Evolutionary conservation across 2,329 filamentous ascomycete species (phyloP).

Genomic region (Aspergillus pseudoviridinutans): DNA sequence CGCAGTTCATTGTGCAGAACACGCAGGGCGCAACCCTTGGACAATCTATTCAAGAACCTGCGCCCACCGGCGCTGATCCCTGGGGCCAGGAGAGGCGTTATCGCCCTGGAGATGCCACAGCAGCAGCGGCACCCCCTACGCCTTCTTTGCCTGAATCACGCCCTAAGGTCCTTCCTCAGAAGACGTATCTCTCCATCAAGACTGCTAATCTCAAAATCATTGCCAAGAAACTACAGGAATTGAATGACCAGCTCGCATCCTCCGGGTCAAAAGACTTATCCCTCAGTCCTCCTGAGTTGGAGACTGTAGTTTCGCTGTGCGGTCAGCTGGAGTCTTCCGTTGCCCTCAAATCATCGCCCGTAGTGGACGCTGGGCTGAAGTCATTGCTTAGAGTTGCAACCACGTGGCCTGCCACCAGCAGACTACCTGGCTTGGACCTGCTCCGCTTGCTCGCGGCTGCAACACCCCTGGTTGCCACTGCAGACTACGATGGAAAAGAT

Average conservation of each 20-base stretch:
- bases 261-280: conserved; percentile 69
- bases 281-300: conserved; percentile 68
- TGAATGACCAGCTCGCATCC: conserved; percentile 66
- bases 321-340: conserved; percentile 55
- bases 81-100: conserved; percentile 77
- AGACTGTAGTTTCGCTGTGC: conserved; percentile 58
- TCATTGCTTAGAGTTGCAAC: conserved; percentile 69
- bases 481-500: conserved; percentile 51
- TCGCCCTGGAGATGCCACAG: conserved; percentile 62
- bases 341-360: conserved; percentile 42
- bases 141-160: conserved; percentile 35
- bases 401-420: conserved; percentile 73
- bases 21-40: conserved; percentile 84
- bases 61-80: conserved; percentile 59
- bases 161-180: conserved; percentile 69
- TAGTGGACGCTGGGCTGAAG: conserved; percentile 53
- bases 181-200: conserved; percentile 71
- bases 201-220: conserved; percentile 68
- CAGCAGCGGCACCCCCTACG: conserved; percentile 22
- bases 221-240: conserved; percentile 68
- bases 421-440: conserved; percentile 80
- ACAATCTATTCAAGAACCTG: conserved; percentile 47
- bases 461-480: conserved; percentile 61
- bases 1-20: conserved; percentile 87
- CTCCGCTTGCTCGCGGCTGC: conserved; percentile 75